Evolutionary conservation across 2,329 filamentous ascomycete species (phyloP), one percentile per base, ranked within the genome.

Genomic region (Didymella exigua): DNA sequence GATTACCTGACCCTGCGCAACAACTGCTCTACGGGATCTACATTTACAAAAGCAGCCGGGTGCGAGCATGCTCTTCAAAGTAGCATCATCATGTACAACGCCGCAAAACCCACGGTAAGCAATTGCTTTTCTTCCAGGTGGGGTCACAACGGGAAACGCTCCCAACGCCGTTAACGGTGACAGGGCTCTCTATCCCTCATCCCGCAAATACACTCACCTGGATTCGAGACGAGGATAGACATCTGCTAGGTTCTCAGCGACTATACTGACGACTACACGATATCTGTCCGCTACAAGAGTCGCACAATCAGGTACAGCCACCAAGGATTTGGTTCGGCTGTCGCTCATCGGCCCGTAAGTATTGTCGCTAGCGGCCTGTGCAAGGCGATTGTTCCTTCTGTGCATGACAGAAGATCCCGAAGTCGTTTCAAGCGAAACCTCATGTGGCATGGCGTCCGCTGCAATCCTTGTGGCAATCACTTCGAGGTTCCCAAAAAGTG

Each of bases 81-180:
- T 31, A 21, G 16, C 5, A 26, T 10, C 33, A 21, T 27, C 14
- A 30, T 30, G 48, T 51, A 38, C 26, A 30, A 38, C 27, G n/a
- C 11, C 14, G 19, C 30, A 36, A 5, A 54, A 18, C n/a, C n/a
- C 19, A 16, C 18, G 16, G 8, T n/a, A 26, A 33, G 21, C 27
- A 40, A 29, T 45, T 54, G 38, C 51, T 54, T 54, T 53, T 54
- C 43, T 10, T 21, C 23, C 16, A 16, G 6, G 38, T 40, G 51
- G 45, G 19, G 27, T 38, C 44, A 7, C 13, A 49, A 47, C 23
- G 16, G 23, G 34, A 10, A 19, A 24, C 19, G 18, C 10, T 13
- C 42, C 21, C 18, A n/a, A 26, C 8, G 7, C 19, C 13, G n/a
- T 33, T 7, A 36, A 21, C 33, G 18, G 33, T 21, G 33, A 36